phyloP scores from a whole-genome alignment of 345 rosid species.

The Syzygium grande region DNA sequence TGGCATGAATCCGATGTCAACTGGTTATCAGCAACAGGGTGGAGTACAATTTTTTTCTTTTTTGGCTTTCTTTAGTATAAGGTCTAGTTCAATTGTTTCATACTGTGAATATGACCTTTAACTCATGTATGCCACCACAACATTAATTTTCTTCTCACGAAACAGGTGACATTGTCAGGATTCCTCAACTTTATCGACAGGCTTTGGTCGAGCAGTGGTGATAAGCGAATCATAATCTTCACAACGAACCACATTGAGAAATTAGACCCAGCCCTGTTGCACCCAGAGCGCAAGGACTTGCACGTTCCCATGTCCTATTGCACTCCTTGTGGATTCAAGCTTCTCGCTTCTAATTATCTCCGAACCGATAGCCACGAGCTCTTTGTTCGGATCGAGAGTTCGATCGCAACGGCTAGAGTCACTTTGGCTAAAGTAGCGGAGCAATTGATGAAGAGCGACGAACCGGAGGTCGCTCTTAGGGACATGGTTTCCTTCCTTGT shows the following conservation, averaged over 20 bases:
- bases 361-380: conserved; percentile 11
- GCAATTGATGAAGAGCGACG: conserved; percentile 31
- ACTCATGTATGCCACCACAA: neutral
- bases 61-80: neutral
- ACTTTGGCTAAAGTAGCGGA: conserved; percentile 41
- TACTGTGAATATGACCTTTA: neutral
- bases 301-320: conserved; percentile 78
- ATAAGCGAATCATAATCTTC: conserved; percentile 73
- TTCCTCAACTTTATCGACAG: conserved; percentile 81
- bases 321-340: conserved; percentile 38
- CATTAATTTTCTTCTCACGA: no score
- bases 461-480: conserved; percentile 13
- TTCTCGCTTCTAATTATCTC: conserved; percentile 37
- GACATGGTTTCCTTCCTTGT: conserved; percentile 23
- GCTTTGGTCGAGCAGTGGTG: conserved; percentile 68
- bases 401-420: conserved; percentile 7
- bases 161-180: conserved; percentile 32
- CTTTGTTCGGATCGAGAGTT: conserved; percentile 21
- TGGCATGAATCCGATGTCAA: neutral
- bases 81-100: conserved; percentile 6
- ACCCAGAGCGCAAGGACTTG: conserved; percentile 87
- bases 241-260: conserved; percentile 69
- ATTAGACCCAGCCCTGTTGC: conserved; percentile 58
- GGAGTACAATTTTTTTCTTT: neutral
- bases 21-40: neutral